Base-by-base conservation (phyloP, 176 grass and related monocot species). In the Tuctoria greenei region DNA sequence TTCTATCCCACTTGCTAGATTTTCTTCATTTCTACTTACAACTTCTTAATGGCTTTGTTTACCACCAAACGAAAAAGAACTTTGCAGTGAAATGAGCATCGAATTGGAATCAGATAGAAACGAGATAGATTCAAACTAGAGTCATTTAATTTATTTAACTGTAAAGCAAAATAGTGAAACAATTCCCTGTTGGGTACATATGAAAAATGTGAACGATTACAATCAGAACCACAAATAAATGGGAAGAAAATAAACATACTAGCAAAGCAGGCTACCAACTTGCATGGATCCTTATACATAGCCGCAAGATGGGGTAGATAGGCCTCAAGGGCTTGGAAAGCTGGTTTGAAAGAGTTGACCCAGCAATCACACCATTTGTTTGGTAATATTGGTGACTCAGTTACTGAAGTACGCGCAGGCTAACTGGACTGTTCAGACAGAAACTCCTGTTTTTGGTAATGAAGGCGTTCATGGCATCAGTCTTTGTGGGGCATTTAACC, bases 331-430 rank as follows among this genome's bases (percentile, higher is more conserved):
- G 8, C 44, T 17, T 5, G 2, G 25, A 69, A 18, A 12, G 18
- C 66, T 55, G 27, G 13, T 57, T 26, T 45, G 4, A 57, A 42
- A 70, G 5, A 75, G 62, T 27, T 60, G 27, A 16, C 2, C 24
- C 8, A 67, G 28, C 46, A 2, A 84, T 75, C 24, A 47, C 44
- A 56, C 21, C 18, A 79, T 20, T 51, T 8, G 8, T 66, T 11
- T 11, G 20, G 9, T 21, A 54, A 54, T 54, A 20, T 54, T 21
- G 2, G 20, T 72, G 82, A 92, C 65, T 95, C 80, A 17, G 18
- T 79, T 87, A 99, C 69, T 99, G 91, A 55, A 99, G 87, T 80
- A 99, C 65, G 9, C 89, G 78, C 58, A 99, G 31, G 18, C 75
- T 88, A 49, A 99, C 31, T 43, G 85, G 85, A 79, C 63, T 86